Base-by-base conservation (phyloP, 441 rosid genomes). In the Adansonia grandidieri region DNA sequence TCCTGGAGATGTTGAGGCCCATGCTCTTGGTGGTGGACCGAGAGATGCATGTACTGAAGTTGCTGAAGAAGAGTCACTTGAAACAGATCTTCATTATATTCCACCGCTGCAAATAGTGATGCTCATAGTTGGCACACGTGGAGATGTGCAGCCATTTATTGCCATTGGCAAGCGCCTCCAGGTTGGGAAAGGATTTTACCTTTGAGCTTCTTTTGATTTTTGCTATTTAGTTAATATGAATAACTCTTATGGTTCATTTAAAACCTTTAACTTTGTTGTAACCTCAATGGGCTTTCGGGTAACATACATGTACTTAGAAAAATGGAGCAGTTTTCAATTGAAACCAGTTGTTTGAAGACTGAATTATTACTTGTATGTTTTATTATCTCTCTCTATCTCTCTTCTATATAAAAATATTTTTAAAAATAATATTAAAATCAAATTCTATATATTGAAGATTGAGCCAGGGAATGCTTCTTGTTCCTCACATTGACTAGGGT, bases 91-190 rank as follows among this genome's bases (percentile, higher is more conserved):
- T 82, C 92, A 84, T 56, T 86, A 82, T 79, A 87, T 93, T 75
- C 98, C 91, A 32, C 99, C 98, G 37, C 61, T 94, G 87, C 99
- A 96, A 76, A 92, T 96, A 81, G 98, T 94, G 44, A 90, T 97
- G 84, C 93, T 97, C 5, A 97, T 96, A 81, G 99, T 93, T 74
- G 99, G 99, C 22, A 96, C 99, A 1, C 97, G 98, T 28, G 98
- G 99, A 56, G 99, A 96, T 88, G 98, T 96, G 85, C 99, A 96
- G 80, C 98, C 99, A 73, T 96, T 96, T 88, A 79, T 92, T 88
- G 99, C 98, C 2, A 96, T 94, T 73, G 99, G 95, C 24, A 96
- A 93, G 86, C 88, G 94, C 40, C 89, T 96, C 76, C 99, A 96
- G 99, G 99, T 96, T 79, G 63, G 62, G 44, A 72, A 15, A 24